Base-by-base conservation (phyloP, 202 grass and related monocot species). In the Carex arenaria region DNA sequence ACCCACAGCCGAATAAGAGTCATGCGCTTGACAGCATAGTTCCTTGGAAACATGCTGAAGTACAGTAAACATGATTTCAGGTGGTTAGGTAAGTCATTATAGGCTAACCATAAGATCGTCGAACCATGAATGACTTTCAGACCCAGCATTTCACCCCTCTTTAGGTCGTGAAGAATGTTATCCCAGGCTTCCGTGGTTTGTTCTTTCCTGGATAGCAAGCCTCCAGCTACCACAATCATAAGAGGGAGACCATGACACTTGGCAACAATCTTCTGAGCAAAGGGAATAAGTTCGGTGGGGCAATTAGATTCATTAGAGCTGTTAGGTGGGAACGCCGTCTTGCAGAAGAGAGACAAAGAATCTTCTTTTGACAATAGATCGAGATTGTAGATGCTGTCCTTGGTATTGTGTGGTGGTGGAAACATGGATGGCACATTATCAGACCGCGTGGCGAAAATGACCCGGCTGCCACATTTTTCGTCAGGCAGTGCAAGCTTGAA, bases 171-270 rank as follows among this genome's bases (percentile, higher is more conserved):
- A 57, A 81, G 66, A 57, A 85, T 47, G 43, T 23, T 47, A 10
- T 68, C 62, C 87, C 83, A 89, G 2, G 26, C 61, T 10, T 10
- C 34, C 2, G 32, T 64, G 2, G 63, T 45, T 64, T 14, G 6
- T 30, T 82, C 83, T 80, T 85, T 89, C 17, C 26, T 91, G 11
- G 83, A 88, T 73, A 91, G 77, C 36, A 91, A 84, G 26, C 80
- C 83, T 30, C 85, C 79, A 26, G 84, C 72, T 40, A 75, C 67
- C 23, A 85, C 83, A 28, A 88, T 82, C 69, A 81, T 36, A 34
- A 91, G 60, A 4, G 86, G 89, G 36, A 91, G 22, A 38, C 89
- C 83, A 53, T 88, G 43, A 43, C 89, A 91, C 26, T 82, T 49
- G 11, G 12, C 60, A 32, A 88, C 57, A 28, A 91, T 88, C 20